Evolutionary conservation across 2,329 filamentous ascomycete genomes (phyloP).

Genomic region (Beauveria sp.): DNA sequence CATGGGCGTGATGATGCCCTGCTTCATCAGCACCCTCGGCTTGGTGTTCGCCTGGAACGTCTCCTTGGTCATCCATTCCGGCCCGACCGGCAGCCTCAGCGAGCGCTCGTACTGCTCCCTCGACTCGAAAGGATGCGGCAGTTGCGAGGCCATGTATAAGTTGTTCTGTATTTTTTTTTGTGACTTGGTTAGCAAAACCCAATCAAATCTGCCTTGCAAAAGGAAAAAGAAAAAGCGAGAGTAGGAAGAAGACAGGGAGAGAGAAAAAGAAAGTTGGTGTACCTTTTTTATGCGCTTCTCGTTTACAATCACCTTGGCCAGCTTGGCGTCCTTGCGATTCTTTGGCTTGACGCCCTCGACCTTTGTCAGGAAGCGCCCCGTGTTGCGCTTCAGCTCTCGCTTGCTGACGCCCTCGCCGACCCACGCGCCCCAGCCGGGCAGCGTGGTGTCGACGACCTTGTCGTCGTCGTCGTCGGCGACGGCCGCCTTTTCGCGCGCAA

Average conservation of each 20-base stretch:
- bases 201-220: neutral
- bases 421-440: slow-evolving; percentile 94
- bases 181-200: slow-evolving; percentile 12
- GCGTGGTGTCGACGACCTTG: slow-evolving; percentile 71
- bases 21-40: slow-evolving; percentile 83
- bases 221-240: neutral
- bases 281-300: slow-evolving; percentile 88
- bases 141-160: slow-evolving; percentile 74
- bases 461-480: slow-evolving; percentile 71
- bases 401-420: slow-evolving; percentile 74
- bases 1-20: slow-evolving; percentile 83
- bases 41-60: slow-evolving; percentile 85
- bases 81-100: slow-evolving; percentile 77
- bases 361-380: slow-evolving; percentile 55
- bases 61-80: slow-evolving; percentile 95
- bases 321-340: slow-evolving; percentile 72
- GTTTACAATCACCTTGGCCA: slow-evolving; percentile 82
- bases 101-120: slow-evolving; percentile 84
- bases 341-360: slow-evolving; percentile 67
- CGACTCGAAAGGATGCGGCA: slow-evolving; percentile 88
- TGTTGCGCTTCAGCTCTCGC: slow-evolving; percentile 56
- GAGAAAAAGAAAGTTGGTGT: slow-evolving; percentile 2
- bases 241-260: neutral
- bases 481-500: slow-evolving; percentile 70
- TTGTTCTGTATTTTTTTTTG: slow-evolving; percentile 51